A percentile compares a stretch with the other conserved stretches of the same genome.
Evolutionary conservation across 768 basidiomycete genomes (phyloP).

Genomic region (Auricularia heimuer): DNA sequence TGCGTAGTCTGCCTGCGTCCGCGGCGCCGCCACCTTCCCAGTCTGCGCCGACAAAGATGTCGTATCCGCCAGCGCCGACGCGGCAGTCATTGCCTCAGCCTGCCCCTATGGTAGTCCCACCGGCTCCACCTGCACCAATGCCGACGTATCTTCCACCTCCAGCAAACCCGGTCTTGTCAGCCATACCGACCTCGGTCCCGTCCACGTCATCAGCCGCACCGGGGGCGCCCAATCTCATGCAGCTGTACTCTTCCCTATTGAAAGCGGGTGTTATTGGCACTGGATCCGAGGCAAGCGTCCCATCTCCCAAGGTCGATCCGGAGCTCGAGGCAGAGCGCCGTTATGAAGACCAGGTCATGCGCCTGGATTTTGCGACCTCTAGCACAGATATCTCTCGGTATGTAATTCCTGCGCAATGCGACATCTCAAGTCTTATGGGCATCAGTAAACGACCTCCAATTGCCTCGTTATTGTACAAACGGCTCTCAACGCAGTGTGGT

Average conservation of each 20-base stretch:
- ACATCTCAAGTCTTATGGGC: conserved; percentile 2
- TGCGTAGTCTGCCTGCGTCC: conserved; percentile 34
- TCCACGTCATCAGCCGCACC: background rate
- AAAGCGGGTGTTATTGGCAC: conserved; percentile 66
- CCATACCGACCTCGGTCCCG: background rate
- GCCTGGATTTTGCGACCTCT: conserved; percentile 50
- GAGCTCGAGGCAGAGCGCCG: conserved; percentile 39
- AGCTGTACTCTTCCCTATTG: conserved; percentile 42
- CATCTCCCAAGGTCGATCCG: conserved; percentile 25
- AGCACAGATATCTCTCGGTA: conserved; percentile 68
- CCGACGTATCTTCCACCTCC: no score
- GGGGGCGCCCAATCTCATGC: conserved; percentile 6
- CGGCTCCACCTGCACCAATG: no score
- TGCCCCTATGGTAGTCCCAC: no score
- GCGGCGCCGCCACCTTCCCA: conserved; percentile 14
- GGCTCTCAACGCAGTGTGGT: conserved; percentile 75
- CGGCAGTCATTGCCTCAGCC: no score
- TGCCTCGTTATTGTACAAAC: conserved; percentile 60
- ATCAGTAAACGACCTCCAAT: conserved; percentile 50
- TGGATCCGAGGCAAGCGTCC: conserved; percentile 26
- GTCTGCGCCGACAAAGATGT: conserved; percentile 21
- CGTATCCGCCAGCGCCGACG: no score
- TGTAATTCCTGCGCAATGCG: conserved; percentile 13
- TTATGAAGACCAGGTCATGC: conserved; percentile 53
- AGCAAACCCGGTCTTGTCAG: conserved; percentile 34